Percentiles rank a stretch among this genome's conserved stretches.
These are phyloP conservation scores for Niebla homalea DNA, from an alignment of 495 filamentous ascomycete species.

Conservation along the genomic window DNA sequence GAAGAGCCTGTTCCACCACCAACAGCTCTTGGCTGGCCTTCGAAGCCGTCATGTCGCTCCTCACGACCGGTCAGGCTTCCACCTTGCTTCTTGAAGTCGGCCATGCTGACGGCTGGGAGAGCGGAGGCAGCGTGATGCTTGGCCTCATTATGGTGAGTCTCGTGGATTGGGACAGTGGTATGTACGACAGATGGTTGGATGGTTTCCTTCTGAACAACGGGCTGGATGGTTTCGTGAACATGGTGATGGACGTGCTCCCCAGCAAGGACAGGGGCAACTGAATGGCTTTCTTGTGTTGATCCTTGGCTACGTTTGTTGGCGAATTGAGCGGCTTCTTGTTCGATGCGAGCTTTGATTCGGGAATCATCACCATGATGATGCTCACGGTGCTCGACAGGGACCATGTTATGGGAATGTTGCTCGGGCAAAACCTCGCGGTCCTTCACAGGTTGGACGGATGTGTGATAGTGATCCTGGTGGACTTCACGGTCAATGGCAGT, in stretches of 20 bases:
- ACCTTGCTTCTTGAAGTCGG: slow-evolving; percentile 45
- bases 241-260: slow-evolving; percentile 52
- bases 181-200: slow-evolving; percentile 53
- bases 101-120: slow-evolving; percentile 46
- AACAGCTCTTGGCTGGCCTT: slow-evolving; percentile 40
- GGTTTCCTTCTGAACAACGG: slow-evolving; percentile 50
- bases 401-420: slow-evolving; percentile 34
- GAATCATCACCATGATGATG: slow-evolving; percentile 39
- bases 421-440: slow-evolving; percentile 35
- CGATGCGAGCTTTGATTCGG: slow-evolving; percentile 29
- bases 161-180: slow-evolving; percentile 54
- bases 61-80: slow-evolving; percentile 40
- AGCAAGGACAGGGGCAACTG: slow-evolving; percentile 31
- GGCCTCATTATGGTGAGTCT: slow-evolving; percentile 47
- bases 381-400: slow-evolving; percentile 39
- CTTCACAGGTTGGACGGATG: slow-evolving; percentile 37
- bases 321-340: slow-evolving; percentile 36
- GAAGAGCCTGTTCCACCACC: slow-evolving; percentile 18
- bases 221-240: slow-evolving; percentile 39
- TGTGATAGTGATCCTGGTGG: slow-evolving; percentile 47
- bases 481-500: slow-evolving; percentile 50
- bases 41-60: slow-evolving; percentile 41
- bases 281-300: slow-evolving; percentile 34
- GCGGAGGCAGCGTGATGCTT: slow-evolving; percentile 44
- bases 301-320: slow-evolving; percentile 31